These are phyloP conservation scores for Sporothrix phasma DNA, from an alignment of 2,329 filamentous ascomycete species.

Conservation along the genomic window DNA sequence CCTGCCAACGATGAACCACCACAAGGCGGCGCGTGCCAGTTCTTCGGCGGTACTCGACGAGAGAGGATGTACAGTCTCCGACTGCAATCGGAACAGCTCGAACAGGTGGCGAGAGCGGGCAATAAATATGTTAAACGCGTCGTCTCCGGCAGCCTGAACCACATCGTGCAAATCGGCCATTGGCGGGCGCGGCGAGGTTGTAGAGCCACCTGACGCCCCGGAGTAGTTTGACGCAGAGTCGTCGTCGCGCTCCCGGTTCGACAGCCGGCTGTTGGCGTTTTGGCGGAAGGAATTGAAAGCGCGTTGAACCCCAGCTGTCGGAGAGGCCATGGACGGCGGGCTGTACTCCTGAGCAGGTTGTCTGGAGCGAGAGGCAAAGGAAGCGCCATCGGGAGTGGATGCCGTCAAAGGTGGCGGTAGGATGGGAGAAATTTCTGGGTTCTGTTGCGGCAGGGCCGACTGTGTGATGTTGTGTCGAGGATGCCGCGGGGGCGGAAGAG, in stretches of 20 bases:
- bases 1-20: slow-evolving; percentile 85
- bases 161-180: slow-evolving; percentile 33
- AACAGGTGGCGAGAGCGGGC: slow-evolving; percentile 62
- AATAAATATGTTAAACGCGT: slow-evolving; percentile 61
- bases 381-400: slow-evolving; percentile 11
- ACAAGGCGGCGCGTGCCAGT: slow-evolving; percentile 63
- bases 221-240: slow-evolving; percentile 3
- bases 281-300: slow-evolving; percentile 21
- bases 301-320: slow-evolving; percentile 22
- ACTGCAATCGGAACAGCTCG: slow-evolving; percentile 66
- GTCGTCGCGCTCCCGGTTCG: slow-evolving; percentile 19
- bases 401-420: slow-evolving; percentile 6
- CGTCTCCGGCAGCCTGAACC: slow-evolving; percentile 42
- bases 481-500: slow-evolving; percentile 14
- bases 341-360: slow-evolving; percentile 29
- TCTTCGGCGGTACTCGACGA: slow-evolving; percentile 53
- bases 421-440: slow-evolving; percentile 11
- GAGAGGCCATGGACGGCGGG: slow-evolving; percentile 27
- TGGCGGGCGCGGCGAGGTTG: slow-evolving; percentile 23
- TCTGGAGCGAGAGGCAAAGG: slow-evolving; percentile 14
- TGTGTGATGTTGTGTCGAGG: background rate
- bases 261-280: slow-evolving; percentile 21
- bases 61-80: slow-evolving; percentile 61
- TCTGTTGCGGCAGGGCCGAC: background rate
- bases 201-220: slow-evolving; percentile 2